These are phyloP conservation scores for Mimosa pudica DNA, from an alignment of 306 rosid species.

Conservation along the genomic window DNA sequence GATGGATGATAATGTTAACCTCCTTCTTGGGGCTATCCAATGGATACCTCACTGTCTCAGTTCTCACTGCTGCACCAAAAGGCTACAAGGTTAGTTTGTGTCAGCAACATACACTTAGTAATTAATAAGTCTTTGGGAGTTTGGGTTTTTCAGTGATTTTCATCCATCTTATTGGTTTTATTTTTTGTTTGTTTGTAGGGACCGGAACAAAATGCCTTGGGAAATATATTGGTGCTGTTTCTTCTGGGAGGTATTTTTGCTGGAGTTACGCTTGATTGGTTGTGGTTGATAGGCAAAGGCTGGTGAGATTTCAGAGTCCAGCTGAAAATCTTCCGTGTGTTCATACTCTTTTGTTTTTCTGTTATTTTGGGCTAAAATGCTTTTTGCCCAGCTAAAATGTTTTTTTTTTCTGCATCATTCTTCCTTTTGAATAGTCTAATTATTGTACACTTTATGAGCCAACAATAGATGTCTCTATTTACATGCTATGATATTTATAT, in stretches of 20 bases:
- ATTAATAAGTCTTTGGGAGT: background rate
- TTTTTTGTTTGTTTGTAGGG: slow-evolving; percentile 52
- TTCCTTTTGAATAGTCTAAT: too few relatives aligned
- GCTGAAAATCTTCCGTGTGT: background rate
- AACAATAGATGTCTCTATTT: too few relatives aligned
- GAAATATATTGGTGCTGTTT: slow-evolving; percentile 81
- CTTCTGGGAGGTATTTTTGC: slow-evolving; percentile 80
- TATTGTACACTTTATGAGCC: too few relatives aligned
- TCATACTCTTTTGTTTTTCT: background rate
- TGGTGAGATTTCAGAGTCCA: slow-evolving; percentile 56
- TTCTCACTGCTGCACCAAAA: slow-evolving; percentile 87
- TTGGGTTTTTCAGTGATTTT: background rate
- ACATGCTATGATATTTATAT: background rate
- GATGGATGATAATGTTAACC: slow-evolving; percentile 89
- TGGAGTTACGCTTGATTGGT: slow-evolving; percentile 86
- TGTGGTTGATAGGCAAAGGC: slow-evolving; percentile 89
- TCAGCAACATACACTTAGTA: background rate
- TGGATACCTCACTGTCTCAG: slow-evolving; percentile 88
- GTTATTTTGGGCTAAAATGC: background rate
- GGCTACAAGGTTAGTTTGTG: slow-evolving; percentile 77
- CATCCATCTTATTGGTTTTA: background rate
- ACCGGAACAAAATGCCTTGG: slow-evolving; percentile 96
- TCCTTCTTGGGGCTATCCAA: slow-evolving; percentile 80
- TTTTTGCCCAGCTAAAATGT: background rate
- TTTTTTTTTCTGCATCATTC: background rate